These are phyloP conservation scores for Andrographis paniculata DNA, from an alignment of 305 asterid genomes.

Conservation along the genomic window DNA sequence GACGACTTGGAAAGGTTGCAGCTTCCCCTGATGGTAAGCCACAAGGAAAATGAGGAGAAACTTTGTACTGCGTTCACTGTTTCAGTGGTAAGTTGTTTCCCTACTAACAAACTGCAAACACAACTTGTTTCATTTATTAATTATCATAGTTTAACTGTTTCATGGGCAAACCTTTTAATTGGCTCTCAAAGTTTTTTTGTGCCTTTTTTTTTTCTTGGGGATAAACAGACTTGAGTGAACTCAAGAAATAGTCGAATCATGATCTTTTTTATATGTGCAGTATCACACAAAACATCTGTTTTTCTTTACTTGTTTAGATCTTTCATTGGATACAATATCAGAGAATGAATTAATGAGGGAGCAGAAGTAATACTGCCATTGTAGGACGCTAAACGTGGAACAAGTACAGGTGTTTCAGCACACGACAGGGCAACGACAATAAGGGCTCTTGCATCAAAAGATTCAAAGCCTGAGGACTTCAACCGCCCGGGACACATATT, in stretches of 20 bases:
- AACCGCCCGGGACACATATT: constrained; percentile 95
- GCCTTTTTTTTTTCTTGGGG: no score
- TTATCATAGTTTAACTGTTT: constrained; percentile 2
- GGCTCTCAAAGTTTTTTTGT: background rate
- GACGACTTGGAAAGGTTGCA: constrained; percentile 81
- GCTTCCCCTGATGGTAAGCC: constrained; percentile 85
- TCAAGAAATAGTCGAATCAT: background rate
- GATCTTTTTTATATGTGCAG: constrained; percentile 1
- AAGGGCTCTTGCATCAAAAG: constrained; percentile 73
- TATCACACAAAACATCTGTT: background rate
- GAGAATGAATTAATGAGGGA: constrained; percentile 6
- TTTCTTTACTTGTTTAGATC: constrained; percentile 1
- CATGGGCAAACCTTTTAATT: background rate
- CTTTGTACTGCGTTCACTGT: constrained; percentile 95
- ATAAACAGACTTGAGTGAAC: background rate
- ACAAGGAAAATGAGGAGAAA: constrained; percentile 83
- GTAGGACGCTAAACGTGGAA: constrained; percentile 89
- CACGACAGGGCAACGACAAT: constrained; percentile 74
- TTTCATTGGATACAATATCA: constrained; percentile 7
- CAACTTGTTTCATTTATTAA: background rate
- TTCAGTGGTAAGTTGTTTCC: constrained; percentile 69
- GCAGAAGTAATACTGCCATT: constrained; percentile 16
- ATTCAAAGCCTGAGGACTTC: constrained; percentile 76
- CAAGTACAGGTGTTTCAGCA: constrained; percentile 91
- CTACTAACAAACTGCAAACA: constrained; percentile 4